Base-by-base conservation (phyloP, 2,329 filamentous ascomycete genomes). In the Aspergillus uvarum region DNA sequence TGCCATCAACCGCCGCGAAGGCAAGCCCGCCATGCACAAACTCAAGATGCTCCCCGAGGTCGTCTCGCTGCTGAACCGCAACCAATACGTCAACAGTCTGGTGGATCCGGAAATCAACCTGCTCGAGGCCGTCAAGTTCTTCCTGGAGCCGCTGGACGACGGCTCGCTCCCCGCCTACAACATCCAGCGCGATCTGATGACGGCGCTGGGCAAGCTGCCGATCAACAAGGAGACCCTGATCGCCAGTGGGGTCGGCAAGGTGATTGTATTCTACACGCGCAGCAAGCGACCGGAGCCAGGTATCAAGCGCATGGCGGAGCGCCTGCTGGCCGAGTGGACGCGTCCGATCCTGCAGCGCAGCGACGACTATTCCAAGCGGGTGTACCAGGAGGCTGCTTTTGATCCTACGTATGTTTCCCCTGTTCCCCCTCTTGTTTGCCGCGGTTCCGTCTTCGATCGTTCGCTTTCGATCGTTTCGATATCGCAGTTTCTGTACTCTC, bases 91-190 rank as follows among this genome's bases (percentile, higher is more conserved):
- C 29, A 91, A 91, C 67, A 89, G 90, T 31, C 88, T 98, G 53
- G 87, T 97, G 47, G 94, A 97, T 67, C 94, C 94, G 0, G 95
- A 99, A 72, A 96, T 90, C 72, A 97, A 98, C 79, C 89, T 99
- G 63, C 81, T 99, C 44, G 92, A 96, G 77, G 91, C 93, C 14
- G 92, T 99, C 71, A 92, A 94, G 73, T 98, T 96, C 83, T 98
- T 98, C 83, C 85, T 99, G 22, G 95, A 99, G 74, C 95, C 95
- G 0, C 84, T 98, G 50, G 92, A 94, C 69, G 94, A 98, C 72
- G 95, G 94, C 59, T 94, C 91, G 62, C 84, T 99, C 53, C 95
- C 95, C 0, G 94, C 95, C 31, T 99, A 97, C 80, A 95, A 95
- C 73, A 98, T 99, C 67, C 95, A 99, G 79, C 91, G 93, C 63